Conservation (phyloP, 2,329 filamentous ascomycete species). For the Lachnellula suecica region DNA sequence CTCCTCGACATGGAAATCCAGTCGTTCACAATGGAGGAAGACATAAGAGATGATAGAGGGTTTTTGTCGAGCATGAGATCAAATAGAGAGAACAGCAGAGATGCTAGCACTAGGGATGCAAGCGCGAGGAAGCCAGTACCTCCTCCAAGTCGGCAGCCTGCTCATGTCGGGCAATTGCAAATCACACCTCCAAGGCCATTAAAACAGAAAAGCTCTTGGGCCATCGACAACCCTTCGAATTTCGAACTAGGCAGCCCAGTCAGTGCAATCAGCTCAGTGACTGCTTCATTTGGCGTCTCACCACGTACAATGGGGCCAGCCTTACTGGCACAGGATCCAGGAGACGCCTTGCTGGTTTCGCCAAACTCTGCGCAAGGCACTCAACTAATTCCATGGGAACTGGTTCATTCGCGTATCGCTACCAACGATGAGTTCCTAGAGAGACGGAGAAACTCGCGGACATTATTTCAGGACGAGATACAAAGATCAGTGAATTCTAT, state of each 20-base stretch:
- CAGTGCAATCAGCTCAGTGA: background rate
- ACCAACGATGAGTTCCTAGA: conserved; percentile 31
- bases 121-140: conserved; percentile 9
- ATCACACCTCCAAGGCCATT: conserved; percentile 9
- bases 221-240: conserved; percentile 17
- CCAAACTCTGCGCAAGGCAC: conserved; percentile 1
- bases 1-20: conserved; percentile 35
- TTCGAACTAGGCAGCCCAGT: conserved; percentile 12
- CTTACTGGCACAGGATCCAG: conserved; percentile 5
- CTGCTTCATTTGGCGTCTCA: conserved; percentile 3
- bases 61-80: conserved; percentile 14
- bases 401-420: conserved; percentile 21
- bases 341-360: conserved; percentile 20
- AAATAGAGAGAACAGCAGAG: background rate
- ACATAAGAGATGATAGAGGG: conserved; percentile 12
- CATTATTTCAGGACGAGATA: conserved; percentile 27
- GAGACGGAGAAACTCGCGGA: conserved; percentile 23
- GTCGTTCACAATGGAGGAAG: background rate
- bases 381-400: conserved; percentile 25
- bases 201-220: conserved; percentile 24
- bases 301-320: background rate
- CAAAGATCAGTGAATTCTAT: conserved; percentile 23
- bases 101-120: background rate
- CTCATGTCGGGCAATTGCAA: conserved; percentile 6
- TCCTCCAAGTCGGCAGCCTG: background rate